Evolutionary conservation across 2,329 filamentous ascomycete genomes (phyloP).

Genomic region (Botryotinia globosa): DNA sequence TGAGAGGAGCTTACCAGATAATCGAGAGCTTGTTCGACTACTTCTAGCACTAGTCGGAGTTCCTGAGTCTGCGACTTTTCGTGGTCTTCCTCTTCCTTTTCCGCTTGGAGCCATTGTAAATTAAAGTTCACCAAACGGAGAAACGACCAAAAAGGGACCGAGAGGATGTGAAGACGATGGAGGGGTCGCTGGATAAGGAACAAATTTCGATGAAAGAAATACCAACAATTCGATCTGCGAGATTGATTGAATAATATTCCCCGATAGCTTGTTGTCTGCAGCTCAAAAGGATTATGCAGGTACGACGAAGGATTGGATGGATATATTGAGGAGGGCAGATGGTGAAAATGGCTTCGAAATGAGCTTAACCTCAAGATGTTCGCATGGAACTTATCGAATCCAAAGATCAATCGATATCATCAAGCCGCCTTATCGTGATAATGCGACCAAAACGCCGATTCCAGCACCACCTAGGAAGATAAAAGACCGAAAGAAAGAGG

Average conservation of each 20-base stretch:
- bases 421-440: not conserved
- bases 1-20: slow-evolving; percentile 30
- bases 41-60: slow-evolving; percentile 22
- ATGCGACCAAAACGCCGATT: not conserved
- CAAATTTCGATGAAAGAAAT: not conserved
- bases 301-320: not conserved
- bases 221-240: not conserved
- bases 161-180: not conserved
- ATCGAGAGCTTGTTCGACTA: slow-evolving; percentile 27
- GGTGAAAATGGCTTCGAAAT: not conserved
- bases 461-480: no score
- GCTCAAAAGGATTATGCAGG: not conserved
- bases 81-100: slow-evolving; percentile 30
- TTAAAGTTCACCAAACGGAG: not conserved
- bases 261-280: not conserved
- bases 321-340: not conserved
- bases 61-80: slow-evolving; percentile 23
- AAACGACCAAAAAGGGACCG: not conserved
- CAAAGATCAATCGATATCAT: not conserved
- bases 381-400: slow-evolving; percentile 1
- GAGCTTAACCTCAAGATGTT: not conserved
- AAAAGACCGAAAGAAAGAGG: not conserved
- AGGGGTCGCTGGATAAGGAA: not conserved
- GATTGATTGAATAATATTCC: not conserved
- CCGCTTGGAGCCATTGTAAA: slow-evolving; percentile 25